A percentile compares a stretch with the other conserved stretches of the same genome.
phyloP scores from a whole-genome alignment of 164 flowering plant species.

The Liquidambar formosana region DNA sequence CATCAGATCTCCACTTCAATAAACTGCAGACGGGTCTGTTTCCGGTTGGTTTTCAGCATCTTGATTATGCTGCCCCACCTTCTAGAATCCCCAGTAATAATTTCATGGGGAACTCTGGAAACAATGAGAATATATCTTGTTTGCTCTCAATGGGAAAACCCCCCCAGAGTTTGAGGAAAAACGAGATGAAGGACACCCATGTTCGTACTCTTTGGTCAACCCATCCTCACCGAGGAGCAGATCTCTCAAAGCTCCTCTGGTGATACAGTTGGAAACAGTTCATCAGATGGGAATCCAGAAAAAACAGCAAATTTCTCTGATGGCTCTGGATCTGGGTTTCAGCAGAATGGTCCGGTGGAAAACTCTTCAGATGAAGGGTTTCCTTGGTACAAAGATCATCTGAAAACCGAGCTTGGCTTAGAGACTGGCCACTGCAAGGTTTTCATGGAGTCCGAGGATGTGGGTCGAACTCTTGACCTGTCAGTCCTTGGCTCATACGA shows the following conservation, averaged over 20 bases:
- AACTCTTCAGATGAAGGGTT: slow-evolving; percentile 27
- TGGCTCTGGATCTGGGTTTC: slow-evolving; percentile 34
- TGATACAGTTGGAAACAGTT: slow-evolving; percentile 32
- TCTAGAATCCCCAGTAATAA: slow-evolving; percentile 11
- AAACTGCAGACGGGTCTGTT: slow-evolving; percentile 35
- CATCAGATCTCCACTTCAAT: slow-evolving; percentile 38
- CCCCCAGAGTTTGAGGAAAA: slow-evolving; percentile 21
- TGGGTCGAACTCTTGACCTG: slow-evolving; percentile 52
- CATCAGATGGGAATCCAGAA: slow-evolving; percentile 38
- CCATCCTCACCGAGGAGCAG: slow-evolving; percentile 45
- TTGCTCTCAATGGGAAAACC: slow-evolving; percentile 39
- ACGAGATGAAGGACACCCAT: slow-evolving; percentile 29
- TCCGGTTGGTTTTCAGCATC: slow-evolving; percentile 27
- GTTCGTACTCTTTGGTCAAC: slow-evolving; percentile 52
- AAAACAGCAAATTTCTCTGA: slow-evolving; percentile 32
- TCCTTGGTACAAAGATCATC: slow-evolving; percentile 30
- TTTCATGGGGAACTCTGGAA: slow-evolving; percentile 9
- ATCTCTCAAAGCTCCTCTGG: slow-evolving; percentile 40
- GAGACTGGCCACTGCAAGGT: slow-evolving; percentile 61
- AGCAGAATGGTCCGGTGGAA: slow-evolving; percentile 23
- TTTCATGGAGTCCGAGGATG: slow-evolving; percentile 53
- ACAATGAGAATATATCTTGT: slow-evolving; percentile 33
- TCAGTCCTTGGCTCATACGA: slow-evolving; percentile 53
- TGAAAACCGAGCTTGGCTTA: slow-evolving; percentile 26
- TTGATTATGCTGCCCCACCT: slow-evolving; percentile 17